Percentiles rank a stretch among this genome's conserved stretches.
Evolutionary conservation across 2,329 filamentous ascomycete genomes (phyloP).

Genomic region (Penicillium sp.): DNA sequence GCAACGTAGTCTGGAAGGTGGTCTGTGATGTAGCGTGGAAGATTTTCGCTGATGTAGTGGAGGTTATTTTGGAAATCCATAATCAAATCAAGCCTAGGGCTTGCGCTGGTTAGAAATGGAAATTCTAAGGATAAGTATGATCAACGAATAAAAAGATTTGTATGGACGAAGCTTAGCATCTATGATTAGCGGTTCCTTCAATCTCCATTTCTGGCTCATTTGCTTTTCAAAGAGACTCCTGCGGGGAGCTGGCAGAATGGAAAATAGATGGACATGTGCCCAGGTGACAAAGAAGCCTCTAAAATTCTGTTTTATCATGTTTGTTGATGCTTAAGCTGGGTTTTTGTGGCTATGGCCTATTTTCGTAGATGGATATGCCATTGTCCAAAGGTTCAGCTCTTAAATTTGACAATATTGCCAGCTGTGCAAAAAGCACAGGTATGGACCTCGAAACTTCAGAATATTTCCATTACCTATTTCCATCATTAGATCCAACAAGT

Average conservation of each 20-base stretch:
- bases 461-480: not conserved
- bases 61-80: not conserved
- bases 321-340: no score
- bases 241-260: not conserved
- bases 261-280: not conserved
- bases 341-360: not conserved
- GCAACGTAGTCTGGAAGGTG: not conserved
- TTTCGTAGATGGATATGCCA: not conserved
- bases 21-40: not conserved
- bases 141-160: no score
- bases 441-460: not conserved
- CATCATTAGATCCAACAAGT: not conserved
- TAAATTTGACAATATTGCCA: no score
- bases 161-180: no score
- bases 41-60: not conserved
- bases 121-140: no score
- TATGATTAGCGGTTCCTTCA: not conserved
- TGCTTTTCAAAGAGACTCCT: not conserved
- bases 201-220: not conserved
- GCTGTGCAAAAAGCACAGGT: no score
- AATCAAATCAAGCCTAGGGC: no score
- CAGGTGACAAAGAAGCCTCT: not conserved
- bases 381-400: not conserved
- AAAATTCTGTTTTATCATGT: no score
- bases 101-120: no score